Conservation (phyloP, 1,284 basidiomycete species). For the Earliella scabrosa region DNA sequence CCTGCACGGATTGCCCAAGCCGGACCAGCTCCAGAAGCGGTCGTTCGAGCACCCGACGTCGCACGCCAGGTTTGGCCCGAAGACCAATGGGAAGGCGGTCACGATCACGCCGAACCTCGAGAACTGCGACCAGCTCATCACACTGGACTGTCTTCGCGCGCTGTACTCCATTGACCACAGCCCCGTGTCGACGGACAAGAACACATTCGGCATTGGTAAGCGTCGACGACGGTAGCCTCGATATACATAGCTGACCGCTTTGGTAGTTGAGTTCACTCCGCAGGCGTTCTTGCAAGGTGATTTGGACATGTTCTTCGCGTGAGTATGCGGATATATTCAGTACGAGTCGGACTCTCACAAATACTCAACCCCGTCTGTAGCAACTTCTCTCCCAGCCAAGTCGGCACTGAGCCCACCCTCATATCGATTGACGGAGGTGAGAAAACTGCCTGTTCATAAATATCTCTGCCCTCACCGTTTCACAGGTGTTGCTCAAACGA, state of each 20-base stretch:
- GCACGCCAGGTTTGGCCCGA: constrained; percentile 36
- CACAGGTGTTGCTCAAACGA: constrained; percentile 38
- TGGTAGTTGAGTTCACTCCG: constrained; percentile 53
- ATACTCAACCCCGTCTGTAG: constrained; percentile 27
- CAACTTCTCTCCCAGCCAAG: constrained; percentile 41
- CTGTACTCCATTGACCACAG: constrained; percentile 56
- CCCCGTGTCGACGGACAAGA: constrained; percentile 47
- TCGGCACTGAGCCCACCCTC: constrained; percentile 42
- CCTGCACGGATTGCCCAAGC: constrained; percentile 27
- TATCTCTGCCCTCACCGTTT: too few relatives aligned
- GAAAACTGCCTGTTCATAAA: constrained; percentile 1
- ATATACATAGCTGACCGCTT: too few relatives aligned
- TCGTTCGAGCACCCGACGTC: constrained; percentile 31
- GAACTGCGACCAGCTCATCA: constrained; percentile 50
- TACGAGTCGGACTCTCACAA: neutral
- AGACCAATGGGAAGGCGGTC: constrained; percentile 37
- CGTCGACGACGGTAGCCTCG: too few relatives aligned
- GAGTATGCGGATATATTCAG: constrained; percentile 16
- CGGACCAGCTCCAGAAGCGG: constrained; percentile 22
- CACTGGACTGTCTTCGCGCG: constrained; percentile 56
- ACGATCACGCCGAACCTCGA: constrained; percentile 29
- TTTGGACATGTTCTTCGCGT: constrained; percentile 48
- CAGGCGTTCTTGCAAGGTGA: constrained; percentile 49
- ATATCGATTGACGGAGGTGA: constrained; percentile 55
- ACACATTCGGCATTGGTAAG: constrained; percentile 56